Percentiles rank a stretch among this genome's conserved stretches.
These are phyloP conservation scores for Clavispora asparagi DNA, from an alignment of 805 yeast species.

Conservation along the genomic window DNA sequence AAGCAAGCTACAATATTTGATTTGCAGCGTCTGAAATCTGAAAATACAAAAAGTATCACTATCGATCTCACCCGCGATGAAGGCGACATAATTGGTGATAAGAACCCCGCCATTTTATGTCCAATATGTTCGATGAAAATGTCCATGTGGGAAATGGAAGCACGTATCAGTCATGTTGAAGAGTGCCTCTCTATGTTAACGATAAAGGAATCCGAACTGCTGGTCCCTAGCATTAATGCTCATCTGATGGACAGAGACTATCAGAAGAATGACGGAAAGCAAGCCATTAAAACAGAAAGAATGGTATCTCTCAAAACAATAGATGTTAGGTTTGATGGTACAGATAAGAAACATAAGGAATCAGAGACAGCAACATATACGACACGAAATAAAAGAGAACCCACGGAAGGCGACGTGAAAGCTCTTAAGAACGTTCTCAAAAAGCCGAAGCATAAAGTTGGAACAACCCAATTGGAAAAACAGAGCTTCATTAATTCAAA, in stretches of 20 bases:
- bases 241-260: no score
- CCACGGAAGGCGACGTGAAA: background rate
- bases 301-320: background rate
- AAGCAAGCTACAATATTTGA: background rate
- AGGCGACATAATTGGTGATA: background rate
- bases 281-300: background rate
- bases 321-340: background rate
- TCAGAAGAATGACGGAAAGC: background rate
- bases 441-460: constrained; percentile 6
- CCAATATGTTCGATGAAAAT: constrained; percentile 48
- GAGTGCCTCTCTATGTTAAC: constrained; percentile 37
- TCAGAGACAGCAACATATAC: no score
- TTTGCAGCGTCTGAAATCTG: background rate
- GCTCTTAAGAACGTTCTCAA: background rate
- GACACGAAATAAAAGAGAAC: background rate
- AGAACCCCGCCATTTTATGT: constrained; percentile 26
- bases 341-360: no score
- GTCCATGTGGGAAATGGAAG: constrained; percentile 32
- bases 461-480: constrained; percentile 8
- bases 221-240: background rate
- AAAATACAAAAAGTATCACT: background rate
- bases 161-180: constrained; percentile 52
- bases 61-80: background rate
- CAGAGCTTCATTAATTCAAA: constrained; percentile 6
- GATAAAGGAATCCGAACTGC: constrained; percentile 19